A percentile compares a stretch with the other conserved stretches of the same genome.
phyloP scores from a whole-genome alignment of 768 basidiomycete genomes.

The Pleurotus ostreatus region DNA sequence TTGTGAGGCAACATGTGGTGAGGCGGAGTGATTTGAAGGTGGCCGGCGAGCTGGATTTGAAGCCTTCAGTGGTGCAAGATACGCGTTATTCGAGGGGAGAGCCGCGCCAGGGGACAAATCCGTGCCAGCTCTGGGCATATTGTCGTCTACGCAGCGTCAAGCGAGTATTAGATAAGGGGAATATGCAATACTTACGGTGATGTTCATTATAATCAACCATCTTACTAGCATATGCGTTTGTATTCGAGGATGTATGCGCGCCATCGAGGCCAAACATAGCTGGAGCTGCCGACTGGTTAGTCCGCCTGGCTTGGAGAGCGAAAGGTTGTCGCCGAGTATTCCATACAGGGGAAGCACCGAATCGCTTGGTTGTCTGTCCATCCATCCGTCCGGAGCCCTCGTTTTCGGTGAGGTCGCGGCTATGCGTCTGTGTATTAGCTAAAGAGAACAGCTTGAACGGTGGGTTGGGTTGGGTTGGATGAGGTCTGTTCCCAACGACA shows the following conservation, averaged over 20 bases:
- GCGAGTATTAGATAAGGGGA: background rate
- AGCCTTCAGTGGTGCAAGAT: background rate
- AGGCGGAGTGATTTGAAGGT: background rate
- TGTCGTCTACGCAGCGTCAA: background rate
- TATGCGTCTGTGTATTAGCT: background rate
- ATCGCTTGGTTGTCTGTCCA: background rate
- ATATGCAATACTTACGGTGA: background rate
- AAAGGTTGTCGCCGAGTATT: constrained; percentile 3
- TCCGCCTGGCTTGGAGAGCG: background rate
- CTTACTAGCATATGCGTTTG: background rate
- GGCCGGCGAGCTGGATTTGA: background rate
- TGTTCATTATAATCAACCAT: background rate
- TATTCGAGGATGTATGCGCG: background rate
- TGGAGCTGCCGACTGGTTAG: background rate
- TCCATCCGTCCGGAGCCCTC: background rate
- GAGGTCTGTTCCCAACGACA: background rate
- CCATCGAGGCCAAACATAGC: background rate
- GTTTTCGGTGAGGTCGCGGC: background rate
- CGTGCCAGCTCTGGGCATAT: background rate
- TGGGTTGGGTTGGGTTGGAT: background rate
- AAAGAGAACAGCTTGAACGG: background rate
- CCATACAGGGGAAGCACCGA: background rate
- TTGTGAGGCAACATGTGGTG: background rate
- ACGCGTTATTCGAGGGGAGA: background rate
- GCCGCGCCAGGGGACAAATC: background rate